These are phyloP conservation scores for Bullera alba DNA, from an alignment of 768 basidiomycete species.

Conservation along the genomic window DNA sequence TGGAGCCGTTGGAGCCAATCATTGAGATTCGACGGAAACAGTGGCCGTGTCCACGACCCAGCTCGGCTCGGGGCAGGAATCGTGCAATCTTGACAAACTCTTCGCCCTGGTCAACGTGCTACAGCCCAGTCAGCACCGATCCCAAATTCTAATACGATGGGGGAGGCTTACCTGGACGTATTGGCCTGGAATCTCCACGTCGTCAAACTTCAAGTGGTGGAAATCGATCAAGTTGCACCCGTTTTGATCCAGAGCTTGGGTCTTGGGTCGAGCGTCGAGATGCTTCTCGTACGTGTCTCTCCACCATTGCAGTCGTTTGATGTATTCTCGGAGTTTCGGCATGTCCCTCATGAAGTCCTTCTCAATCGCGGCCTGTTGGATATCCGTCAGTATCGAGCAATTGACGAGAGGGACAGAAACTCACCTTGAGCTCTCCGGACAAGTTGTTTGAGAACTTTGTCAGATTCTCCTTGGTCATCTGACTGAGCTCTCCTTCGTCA, in stretches of 20 bases:
- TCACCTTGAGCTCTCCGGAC: conserved; percentile 40
- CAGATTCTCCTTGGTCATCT: conserved; percentile 46
- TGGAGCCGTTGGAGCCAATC: conserved; percentile 83
- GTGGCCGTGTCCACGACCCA: conserved; percentile 74
- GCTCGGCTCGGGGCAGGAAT: conserved; percentile 83
- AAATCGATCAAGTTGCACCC: conserved; percentile 96
- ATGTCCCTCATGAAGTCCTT: conserved; percentile 78
- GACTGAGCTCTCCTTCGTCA: conserved; percentile 46
- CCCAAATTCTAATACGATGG: background rate
- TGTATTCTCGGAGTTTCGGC: conserved; percentile 76
- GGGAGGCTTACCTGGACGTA: conserved; percentile 70
- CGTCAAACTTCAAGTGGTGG: conserved; percentile 94
- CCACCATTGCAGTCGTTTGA: conserved; percentile 84
- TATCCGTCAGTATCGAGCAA: background rate
- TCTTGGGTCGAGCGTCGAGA: conserved; percentile 72
- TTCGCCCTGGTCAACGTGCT: conserved; percentile 93
- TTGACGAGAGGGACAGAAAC: conserved; percentile 1
- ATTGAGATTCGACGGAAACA: conserved; percentile 87
- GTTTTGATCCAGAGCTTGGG: conserved; percentile 74
- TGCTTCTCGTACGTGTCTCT: conserved; percentile 78
- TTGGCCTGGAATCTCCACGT: conserved; percentile 97
- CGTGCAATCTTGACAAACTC: conserved; percentile 84
- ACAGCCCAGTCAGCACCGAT: background rate
- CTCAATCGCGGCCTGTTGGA: conserved; percentile 71
- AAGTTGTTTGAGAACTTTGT: conserved; percentile 47